A percentile compares a stretch with the other conserved stretches of the same genome.
phyloP scores from a whole-genome alignment of 345 rosid species.

The Microthlaspi erraticum region DNA sequence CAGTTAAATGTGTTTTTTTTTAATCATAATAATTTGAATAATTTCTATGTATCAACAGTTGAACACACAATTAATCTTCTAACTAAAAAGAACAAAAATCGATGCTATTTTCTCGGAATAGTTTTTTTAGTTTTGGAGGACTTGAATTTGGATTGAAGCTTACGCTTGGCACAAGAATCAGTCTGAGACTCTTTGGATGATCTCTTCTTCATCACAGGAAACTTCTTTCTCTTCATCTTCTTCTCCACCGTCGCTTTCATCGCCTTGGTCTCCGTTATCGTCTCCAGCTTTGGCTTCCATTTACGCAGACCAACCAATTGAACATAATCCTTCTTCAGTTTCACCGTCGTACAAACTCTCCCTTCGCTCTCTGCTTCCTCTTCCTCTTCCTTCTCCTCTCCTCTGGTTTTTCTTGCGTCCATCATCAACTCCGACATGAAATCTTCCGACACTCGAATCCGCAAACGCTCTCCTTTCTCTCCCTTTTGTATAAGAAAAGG shows the following conservation, averaged over 20 bases:
- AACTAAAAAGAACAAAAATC: neutral
- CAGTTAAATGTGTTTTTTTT: conserved; percentile 4
- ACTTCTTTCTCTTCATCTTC: conserved; percentile 41
- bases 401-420: conserved; percentile 40
- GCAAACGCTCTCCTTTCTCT: conserved; percentile 61
- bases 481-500: conserved; percentile 71
- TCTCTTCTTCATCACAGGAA: conserved; percentile 55
- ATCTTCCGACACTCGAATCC: conserved; percentile 81
- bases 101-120: neutral
- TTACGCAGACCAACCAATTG: conserved; percentile 58
- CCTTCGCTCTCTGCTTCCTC: conserved; percentile 15
- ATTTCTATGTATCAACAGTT: conserved; percentile 38
- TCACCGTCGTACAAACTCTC: conserved; percentile 68
- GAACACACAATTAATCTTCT: conserved; percentile 23
- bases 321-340: conserved; percentile 67
- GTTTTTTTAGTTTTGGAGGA: conserved; percentile 45
- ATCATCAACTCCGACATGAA: conserved; percentile 69
- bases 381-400: neutral
- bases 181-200: conserved; percentile 37
- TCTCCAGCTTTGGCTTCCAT: conserved; percentile 91
- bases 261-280: conserved; percentile 58
- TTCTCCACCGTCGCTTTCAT: conserved; percentile 45
- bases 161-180: conserved; percentile 39
- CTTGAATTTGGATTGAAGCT: conserved; percentile 46
- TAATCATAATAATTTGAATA: conserved; percentile 28